Conservation (phyloP, 129 eudicot species). For the Flaveria bidentis region DNA sequence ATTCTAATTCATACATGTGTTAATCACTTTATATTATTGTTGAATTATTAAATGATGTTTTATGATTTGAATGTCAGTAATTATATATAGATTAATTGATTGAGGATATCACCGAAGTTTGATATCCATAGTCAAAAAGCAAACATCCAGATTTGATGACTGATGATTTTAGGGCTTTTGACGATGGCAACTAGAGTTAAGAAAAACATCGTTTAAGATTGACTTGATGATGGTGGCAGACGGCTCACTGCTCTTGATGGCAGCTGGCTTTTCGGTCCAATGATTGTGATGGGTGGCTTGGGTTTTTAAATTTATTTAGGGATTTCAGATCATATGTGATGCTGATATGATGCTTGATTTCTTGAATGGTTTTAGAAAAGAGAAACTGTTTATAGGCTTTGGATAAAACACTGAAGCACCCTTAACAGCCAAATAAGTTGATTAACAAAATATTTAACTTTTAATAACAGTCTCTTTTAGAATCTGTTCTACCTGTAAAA, state of each 20-base stretch:
- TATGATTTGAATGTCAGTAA: slow-evolving; percentile 1
- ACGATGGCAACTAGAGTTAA: neutral
- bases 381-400: neutral
- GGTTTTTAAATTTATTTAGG: slow-evolving; percentile 17
- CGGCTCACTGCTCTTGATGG: neutral
- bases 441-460: neutral
- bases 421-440: neutral
- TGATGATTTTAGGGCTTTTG: slow-evolving; percentile 10
- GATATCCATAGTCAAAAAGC: neutral
- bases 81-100: neutral
- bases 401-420: neutral
- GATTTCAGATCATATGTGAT: neutral
- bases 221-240: neutral
- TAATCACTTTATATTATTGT: neutral
- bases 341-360: neutral
- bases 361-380: slow-evolving; percentile 3
- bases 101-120: neutral
- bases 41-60: neutral
- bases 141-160: neutral
- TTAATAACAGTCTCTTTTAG: neutral
- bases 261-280: neutral
- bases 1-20: neutral
- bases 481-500: neutral
- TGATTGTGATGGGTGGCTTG: neutral
- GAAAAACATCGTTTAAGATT: neutral